These are phyloP conservation scores for Achlya hypogyna DNA, from an alignment of 352 stramenopile species.

Conservation along the genomic window DNA sequence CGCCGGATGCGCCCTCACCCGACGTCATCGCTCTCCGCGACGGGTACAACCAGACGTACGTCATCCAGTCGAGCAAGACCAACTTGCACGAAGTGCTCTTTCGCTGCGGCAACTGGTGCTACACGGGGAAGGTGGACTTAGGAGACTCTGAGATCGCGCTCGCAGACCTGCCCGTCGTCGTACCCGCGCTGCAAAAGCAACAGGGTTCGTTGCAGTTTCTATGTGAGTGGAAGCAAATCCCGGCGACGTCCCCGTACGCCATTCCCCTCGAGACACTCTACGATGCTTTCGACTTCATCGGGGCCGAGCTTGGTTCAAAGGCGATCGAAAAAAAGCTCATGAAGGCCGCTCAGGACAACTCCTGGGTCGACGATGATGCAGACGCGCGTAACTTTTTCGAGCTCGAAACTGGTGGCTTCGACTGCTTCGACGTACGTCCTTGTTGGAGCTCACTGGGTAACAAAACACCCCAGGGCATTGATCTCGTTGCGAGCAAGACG, in stretches of 20 bases:
- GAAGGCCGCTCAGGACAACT: conserved; percentile 71
- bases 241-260: conserved; percentile 54
- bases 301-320: conserved; percentile 69
- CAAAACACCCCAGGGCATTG: conserved; percentile 29
- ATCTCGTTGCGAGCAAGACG: conserved; percentile 81
- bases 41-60: conserved; percentile 90
- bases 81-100: conserved; percentile 87
- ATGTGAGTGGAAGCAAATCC: conserved; percentile 81
- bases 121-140: conserved; percentile 85
- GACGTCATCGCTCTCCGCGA: conserved; percentile 70
- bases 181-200: conserved; percentile 90
- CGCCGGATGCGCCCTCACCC: conserved; percentile 41
- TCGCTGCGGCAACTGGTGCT: conserved; percentile 93
- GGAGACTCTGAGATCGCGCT: conserved; percentile 71
- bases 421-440: conserved; percentile 59
- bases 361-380: conserved; percentile 86
- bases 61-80: conserved; percentile 61
- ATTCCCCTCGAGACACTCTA: conserved; percentile 67
- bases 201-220: conserved; percentile 88
- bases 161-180: conserved; percentile 78
- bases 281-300: conserved; percentile 78
- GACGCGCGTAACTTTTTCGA: conserved; percentile 88
- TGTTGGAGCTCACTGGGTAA: conserved; percentile 1
- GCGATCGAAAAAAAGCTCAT: conserved; percentile 80
- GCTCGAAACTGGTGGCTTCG: conserved; percentile 80